A percentile compares a stretch with the other conserved stretches of the same genome.
Evolutionary conservation across 257 asterid genomes (phyloP).

Genomic region (Solanum etuberosum): DNA sequence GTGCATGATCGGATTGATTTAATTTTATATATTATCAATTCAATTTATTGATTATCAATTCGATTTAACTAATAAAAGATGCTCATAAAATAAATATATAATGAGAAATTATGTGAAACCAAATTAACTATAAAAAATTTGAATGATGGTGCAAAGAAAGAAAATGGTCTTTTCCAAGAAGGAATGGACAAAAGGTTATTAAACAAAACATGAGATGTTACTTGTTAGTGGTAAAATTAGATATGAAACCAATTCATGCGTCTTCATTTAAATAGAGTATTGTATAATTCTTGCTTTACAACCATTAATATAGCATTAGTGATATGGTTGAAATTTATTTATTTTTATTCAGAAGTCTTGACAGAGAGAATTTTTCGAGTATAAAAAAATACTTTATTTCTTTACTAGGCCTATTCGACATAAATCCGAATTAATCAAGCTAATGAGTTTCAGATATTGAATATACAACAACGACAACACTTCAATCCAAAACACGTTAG

Average conservation of each 20-base stretch:
- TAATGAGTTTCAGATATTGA: neutral
- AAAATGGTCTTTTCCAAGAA: neutral
- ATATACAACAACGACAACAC: neutral
- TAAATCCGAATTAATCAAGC: neutral
- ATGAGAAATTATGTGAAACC: neutral
- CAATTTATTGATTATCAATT: no score
- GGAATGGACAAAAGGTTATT: neutral
- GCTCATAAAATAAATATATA: no score
- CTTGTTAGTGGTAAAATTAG: neutral
- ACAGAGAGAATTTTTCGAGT: neutral
- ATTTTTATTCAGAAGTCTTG: fast-evolving
- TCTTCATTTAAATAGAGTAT: neutral
- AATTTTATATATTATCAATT: no score
- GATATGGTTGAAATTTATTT: neutral
- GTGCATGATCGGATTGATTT: neutral
- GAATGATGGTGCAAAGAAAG: neutral
- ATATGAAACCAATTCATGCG: neutral
- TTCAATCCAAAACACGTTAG: neutral
- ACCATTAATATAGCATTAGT: neutral
- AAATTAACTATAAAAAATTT: neutral
- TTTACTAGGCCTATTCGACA: neutral
- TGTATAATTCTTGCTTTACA: neutral
- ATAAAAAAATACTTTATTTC: neutral
- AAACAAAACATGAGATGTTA: neutral
- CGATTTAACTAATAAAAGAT: no score